phyloP scores from a whole-genome alignment of 768 basidiomycete species.

The Trametes cingulata region DNA sequence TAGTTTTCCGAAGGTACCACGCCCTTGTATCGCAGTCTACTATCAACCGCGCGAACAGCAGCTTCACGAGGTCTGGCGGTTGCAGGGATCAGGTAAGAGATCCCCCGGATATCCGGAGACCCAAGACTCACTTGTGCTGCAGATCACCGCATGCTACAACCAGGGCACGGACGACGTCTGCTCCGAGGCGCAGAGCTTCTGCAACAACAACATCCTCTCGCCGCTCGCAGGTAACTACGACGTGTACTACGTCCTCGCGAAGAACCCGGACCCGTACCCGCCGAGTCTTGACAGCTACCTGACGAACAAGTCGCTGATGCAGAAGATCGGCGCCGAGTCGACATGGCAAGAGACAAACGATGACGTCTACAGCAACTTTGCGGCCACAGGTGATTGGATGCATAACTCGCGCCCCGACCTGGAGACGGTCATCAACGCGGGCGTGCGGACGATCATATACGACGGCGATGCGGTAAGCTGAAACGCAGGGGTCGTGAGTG shows the following conservation, averaged over 20 bases:
- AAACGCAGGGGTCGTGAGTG: background rate
- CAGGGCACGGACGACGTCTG: slow-evolving; percentile 50
- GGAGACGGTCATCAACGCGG: slow-evolving; percentile 59
- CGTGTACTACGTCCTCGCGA: slow-evolving; percentile 51
- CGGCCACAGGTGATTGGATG: slow-evolving; percentile 61
- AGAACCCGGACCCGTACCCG: slow-evolving; percentile 50
- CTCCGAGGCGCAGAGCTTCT: slow-evolving; percentile 56
- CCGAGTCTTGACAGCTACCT: slow-evolving; percentile 39
- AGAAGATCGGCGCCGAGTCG: slow-evolving; percentile 45
- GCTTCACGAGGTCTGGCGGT: slow-evolving; percentile 45
- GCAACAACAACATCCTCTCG: slow-evolving; percentile 56
- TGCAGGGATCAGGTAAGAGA: slow-evolving; percentile 47
- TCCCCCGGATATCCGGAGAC: background rate
- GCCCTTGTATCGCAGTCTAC: slow-evolving; percentile 47
- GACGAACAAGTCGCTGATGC: slow-evolving; percentile 29
- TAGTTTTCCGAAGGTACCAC: slow-evolving; percentile 41
- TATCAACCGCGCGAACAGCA: slow-evolving; percentile 43
- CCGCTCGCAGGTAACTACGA: slow-evolving; percentile 58
- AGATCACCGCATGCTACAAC: slow-evolving; percentile 57
- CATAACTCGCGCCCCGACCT: slow-evolving; percentile 45
- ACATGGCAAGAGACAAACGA: slow-evolving; percentile 43
- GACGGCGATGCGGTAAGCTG: slow-evolving; percentile 55
- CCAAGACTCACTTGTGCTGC: background rate
- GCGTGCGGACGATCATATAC: slow-evolving; percentile 54
- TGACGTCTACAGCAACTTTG: slow-evolving; percentile 49